These are phyloP conservation scores for Wallacemonas sp. DNA, from an alignment of 208 protist species.

Conservation along the genomic window DNA sequence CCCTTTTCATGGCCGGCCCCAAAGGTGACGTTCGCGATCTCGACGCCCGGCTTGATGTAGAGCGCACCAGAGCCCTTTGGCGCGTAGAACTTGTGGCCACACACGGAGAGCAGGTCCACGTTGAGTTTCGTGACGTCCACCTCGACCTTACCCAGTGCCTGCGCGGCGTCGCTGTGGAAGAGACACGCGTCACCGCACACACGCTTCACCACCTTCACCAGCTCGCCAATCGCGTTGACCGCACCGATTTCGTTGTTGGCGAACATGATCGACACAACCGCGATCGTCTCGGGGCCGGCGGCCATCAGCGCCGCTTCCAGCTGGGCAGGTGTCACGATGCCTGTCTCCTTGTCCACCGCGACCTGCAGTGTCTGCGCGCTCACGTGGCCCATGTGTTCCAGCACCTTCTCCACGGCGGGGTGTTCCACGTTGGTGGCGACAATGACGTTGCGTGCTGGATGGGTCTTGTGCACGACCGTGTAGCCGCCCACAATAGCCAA, in stretches of 20 bases:
- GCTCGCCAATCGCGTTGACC: slow-evolving; percentile 88
- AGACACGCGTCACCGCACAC: slow-evolving; percentile 62
- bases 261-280: slow-evolving; percentile 94
- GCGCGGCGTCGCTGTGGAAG: slow-evolving; percentile 95
- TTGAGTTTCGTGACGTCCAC: slow-evolving; percentile 90
- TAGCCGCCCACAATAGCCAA: slow-evolving; percentile 82
- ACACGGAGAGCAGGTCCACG: slow-evolving; percentile 97
- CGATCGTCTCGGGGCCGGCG: slow-evolving; percentile 43
- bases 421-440: slow-evolving; percentile 86
- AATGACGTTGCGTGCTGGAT: slow-evolving; percentile 46
- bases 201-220: slow-evolving; percentile 66
- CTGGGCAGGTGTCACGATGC: not conserved
- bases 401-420: slow-evolving; percentile 86
- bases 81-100: slow-evolving; percentile 98
- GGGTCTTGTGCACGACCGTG: slow-evolving; percentile 27
- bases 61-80: slow-evolving; percentile 93
- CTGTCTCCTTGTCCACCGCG: slow-evolving; percentile 19
- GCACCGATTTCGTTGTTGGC: slow-evolving; percentile 96
- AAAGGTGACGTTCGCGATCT: slow-evolving; percentile 62
- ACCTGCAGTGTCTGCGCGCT: slow-evolving; percentile 34
- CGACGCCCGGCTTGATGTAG: slow-evolving; percentile 64
- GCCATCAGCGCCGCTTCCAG: slow-evolving; percentile 18
- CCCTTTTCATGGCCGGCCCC: slow-evolving; percentile 86
- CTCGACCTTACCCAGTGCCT: slow-evolving; percentile 97
- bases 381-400: slow-evolving; percentile 54